Evolutionary conservation across 164 flowering plant species (phyloP).

Genomic region (Chimonanthus salicifolius): DNA sequence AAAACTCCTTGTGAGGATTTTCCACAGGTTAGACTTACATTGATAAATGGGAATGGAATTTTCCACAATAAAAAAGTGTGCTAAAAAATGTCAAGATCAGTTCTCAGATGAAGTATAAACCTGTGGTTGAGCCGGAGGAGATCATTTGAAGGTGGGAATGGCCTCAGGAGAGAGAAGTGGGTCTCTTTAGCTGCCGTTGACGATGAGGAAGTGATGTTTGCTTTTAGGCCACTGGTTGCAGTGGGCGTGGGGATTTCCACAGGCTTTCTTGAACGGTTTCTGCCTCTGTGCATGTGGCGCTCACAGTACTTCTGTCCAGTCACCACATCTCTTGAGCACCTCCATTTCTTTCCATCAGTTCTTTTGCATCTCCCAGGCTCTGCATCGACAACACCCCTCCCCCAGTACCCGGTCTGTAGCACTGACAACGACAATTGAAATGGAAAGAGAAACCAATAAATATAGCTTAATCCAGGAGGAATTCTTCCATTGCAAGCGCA

Average conservation of each 20-base stretch:
- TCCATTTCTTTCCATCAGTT: too few relatives aligned
- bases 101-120: conserved; percentile 21
- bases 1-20: neutral
- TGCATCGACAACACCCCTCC: conserved; percentile 65
- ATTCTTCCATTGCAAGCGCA: too few relatives aligned
- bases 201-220: conserved; percentile 14
- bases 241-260: conserved; percentile 76
- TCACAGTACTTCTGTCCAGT: conserved; percentile 84
- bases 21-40: neutral
- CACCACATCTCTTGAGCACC: conserved; percentile 36
- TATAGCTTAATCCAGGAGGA: too few relatives aligned
- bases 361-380: conserved; percentile 90
- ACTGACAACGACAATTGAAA: conserved; percentile 21
- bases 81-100: neutral
- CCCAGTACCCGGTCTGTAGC: conserved; percentile 77
- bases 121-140: conserved; percentile 41
- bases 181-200: conserved; percentile 21
- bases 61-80: neutral
- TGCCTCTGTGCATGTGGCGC: conserved; percentile 93
- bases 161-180: conserved; percentile 26
- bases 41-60: neutral
- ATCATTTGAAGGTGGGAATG: conserved; percentile 40
- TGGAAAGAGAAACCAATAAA: too few relatives aligned
- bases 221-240: conserved; percentile 13
- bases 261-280: conserved; percentile 99